These are phyloP conservation scores for Ogataea naganishii DNA, from an alignment of 805 yeast species.

Conservation along the genomic window DNA sequence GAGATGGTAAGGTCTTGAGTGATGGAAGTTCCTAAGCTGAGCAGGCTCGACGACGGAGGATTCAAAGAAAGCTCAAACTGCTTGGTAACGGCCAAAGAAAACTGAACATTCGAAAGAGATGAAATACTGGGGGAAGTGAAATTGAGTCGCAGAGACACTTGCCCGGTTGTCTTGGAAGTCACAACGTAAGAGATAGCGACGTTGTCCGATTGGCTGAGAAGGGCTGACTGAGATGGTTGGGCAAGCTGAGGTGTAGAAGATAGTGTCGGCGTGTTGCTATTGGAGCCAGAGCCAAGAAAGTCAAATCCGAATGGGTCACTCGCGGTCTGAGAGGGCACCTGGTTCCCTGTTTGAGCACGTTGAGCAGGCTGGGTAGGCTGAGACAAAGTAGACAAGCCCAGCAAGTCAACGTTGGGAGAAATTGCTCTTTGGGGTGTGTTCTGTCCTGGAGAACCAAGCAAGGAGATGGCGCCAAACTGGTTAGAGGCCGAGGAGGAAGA, in stretches of 20 bases:
- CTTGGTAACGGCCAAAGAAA: conserved; percentile 26
- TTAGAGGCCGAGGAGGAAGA: conserved; percentile 19
- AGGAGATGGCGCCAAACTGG: conserved; percentile 23
- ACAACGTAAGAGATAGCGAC: conserved; percentile 18
- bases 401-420: background rate
- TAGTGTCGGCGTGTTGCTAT: conserved; percentile 6
- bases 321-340: conserved; percentile 9
- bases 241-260: conserved; percentile 1
- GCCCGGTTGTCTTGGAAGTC: conserved; percentile 10
- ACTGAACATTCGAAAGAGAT: conserved; percentile 39
- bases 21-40: conserved; percentile 13
- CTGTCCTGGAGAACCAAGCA: conserved; percentile 22
- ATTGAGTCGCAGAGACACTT: conserved; percentile 13
- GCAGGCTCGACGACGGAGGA: conserved; percentile 15
- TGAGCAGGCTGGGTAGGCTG: conserved; percentile 7
- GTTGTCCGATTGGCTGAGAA: conserved; percentile 10
- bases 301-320: conserved; percentile 27
- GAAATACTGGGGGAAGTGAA: conserved; percentile 34
- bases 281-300: conserved; percentile 10
- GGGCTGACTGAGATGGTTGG: background rate
- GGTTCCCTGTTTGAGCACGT: conserved; percentile 9
- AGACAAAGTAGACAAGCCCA: background rate
- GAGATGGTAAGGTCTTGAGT: conserved; percentile 16
- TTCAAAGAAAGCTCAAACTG: conserved; percentile 17
- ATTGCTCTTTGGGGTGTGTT: background rate